These are phyloP conservation scores for Biscogniauxia sp. DNA, from an alignment of 2,329 filamentous ascomycete species.

Conservation along the genomic window DNA sequence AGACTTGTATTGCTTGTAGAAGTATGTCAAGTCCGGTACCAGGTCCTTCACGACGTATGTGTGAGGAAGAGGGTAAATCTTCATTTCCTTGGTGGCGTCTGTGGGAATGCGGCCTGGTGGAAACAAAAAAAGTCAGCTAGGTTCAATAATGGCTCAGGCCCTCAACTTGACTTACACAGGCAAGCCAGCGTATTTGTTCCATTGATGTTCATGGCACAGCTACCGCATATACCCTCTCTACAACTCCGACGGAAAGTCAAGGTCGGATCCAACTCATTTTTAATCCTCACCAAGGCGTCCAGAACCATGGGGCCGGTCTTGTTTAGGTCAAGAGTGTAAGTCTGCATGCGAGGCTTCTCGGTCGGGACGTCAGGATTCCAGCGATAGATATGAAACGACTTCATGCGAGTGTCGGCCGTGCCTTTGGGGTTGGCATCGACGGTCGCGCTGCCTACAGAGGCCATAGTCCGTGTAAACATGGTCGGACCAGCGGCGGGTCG, in stretches of 20 bases:
- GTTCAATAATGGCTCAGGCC: background rate
- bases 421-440: conserved; percentile 60
- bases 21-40: conserved; percentile 94
- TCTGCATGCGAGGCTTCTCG: conserved; percentile 94
- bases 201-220: conserved; percentile 99
- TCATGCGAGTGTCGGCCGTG: conserved; percentile 62
- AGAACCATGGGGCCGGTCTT: conserved; percentile 99
- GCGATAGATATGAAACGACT: conserved; percentile 98
- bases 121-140: conserved; percentile 27
- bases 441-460: conserved; percentile 56
- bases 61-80: conserved; percentile 97
- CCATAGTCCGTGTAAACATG: conserved; percentile 52
- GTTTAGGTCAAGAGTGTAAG: conserved; percentile 92
- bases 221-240: conserved; percentile 97
- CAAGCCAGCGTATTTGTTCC: conserved; percentile 97
- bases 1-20: conserved; percentile 99
- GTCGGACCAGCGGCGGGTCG: conserved; percentile 39
- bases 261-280: conserved; percentile 97
- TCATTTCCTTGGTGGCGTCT: conserved; percentile 75
- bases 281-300: conserved; percentile 94
- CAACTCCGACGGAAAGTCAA: conserved; percentile 95
- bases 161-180: conserved; percentile 80
- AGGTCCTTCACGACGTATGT: conserved; percentile 99
- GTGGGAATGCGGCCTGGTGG: conserved; percentile 82
- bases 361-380: conserved; percentile 94